Evolutionary conservation across 495 filamentous ascomycete genomes (phyloP).

Genomic region (Daldinia vernicosa): DNA sequence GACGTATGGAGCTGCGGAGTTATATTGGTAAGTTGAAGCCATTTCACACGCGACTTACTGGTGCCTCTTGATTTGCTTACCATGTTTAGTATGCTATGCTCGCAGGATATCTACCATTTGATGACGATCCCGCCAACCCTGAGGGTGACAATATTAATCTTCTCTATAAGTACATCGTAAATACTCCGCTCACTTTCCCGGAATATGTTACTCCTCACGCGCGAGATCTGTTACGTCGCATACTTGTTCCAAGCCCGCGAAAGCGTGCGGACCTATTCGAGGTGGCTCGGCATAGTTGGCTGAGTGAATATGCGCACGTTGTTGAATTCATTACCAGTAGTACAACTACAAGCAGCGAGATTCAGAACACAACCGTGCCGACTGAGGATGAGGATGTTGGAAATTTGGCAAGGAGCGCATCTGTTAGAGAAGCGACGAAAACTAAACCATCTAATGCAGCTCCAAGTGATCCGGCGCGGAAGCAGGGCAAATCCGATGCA

Average conservation of each 20-base stretch:
- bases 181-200: constrained; percentile 94
- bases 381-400: constrained; percentile 74
- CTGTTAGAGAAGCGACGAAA: constrained; percentile 88
- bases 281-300: constrained; percentile 97
- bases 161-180: constrained; percentile 99
- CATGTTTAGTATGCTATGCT: constrained; percentile 91
- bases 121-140: constrained; percentile 97
- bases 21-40: constrained; percentile 78
- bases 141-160: constrained; percentile 99
- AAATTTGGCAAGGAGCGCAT: constrained; percentile 80
- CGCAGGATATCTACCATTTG: constrained; percentile 97
- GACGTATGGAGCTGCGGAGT: constrained; percentile 99
- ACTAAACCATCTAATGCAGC: constrained; percentile 63
- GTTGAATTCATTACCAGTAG: constrained; percentile 96
- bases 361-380: constrained; percentile 79
- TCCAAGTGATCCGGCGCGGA: constrained; percentile 74
- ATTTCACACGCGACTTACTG: constrained; percentile 9
- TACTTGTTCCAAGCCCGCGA: constrained; percentile 94
- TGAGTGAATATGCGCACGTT: constrained; percentile 93
- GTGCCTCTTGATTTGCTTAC: constrained; percentile 36
- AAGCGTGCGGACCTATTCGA: constrained; percentile 97
- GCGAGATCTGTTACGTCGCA: constrained; percentile 87
- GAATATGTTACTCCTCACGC: constrained; percentile 99
- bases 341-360: constrained; percentile 86
- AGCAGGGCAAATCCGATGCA: constrained; percentile 78